These are phyloP conservation scores for Diaporthe vaccinii DNA, from an alignment of 2,329 filamentous ascomycete species.

Conservation along the genomic window DNA sequence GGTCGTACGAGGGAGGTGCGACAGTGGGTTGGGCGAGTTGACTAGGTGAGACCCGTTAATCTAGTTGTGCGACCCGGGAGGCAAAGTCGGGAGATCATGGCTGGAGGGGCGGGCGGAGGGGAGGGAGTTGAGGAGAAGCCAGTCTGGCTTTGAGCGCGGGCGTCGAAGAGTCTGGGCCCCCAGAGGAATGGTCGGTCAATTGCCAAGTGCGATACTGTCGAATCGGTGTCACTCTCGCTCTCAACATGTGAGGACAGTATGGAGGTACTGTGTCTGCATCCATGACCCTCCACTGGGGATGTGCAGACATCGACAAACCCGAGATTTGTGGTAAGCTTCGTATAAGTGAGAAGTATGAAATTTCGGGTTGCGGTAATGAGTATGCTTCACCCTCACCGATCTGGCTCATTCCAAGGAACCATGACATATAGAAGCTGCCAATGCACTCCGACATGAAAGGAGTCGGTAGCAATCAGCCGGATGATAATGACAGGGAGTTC, in stretches of 20 bases:
- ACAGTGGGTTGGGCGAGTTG: constrained; percentile 39
- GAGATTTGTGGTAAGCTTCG: neutral
- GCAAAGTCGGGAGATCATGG: constrained; percentile 31
- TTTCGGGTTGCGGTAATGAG: neutral
- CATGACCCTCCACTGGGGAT: neutral
- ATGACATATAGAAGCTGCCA: neutral
- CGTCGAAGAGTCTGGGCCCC: neutral
- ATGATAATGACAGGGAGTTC: neutral
- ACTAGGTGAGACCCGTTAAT: constrained; percentile 39
- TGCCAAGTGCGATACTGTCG: neutral
- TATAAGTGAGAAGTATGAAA: neutral
- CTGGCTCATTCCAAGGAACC: too few relatives aligned
- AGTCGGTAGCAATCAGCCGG: neutral
- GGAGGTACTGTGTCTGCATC: constrained; percentile 18
- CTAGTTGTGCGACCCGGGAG: constrained; percentile 29
- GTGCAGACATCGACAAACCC: neutral
- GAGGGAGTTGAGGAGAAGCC: neutral
- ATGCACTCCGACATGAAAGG: neutral
- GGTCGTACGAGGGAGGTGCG: constrained; percentile 29
- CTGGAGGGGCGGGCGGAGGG: neutral
- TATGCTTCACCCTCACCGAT: neutral
- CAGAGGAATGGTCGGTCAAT: neutral
- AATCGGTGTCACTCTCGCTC: neutral
- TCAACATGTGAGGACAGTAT: constrained; percentile 24
- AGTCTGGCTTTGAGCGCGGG: constrained; percentile 8